Conservation (phyloP, 2,329 filamentous ascomycete genomes). For the Helminthosporium solani region DNA sequence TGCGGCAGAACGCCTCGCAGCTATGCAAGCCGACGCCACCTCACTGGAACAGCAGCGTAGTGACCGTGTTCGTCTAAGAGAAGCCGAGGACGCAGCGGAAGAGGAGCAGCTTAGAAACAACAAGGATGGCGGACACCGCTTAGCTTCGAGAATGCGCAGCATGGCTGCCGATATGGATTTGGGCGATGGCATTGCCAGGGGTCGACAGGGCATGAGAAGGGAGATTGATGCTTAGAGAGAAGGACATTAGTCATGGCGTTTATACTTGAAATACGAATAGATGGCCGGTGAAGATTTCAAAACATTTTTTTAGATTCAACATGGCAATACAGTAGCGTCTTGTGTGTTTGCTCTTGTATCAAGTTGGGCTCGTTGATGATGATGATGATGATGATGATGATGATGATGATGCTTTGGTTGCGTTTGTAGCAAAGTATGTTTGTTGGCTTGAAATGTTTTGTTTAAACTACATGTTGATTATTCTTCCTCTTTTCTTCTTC, state of each 20-base stretch:
- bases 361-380: no score
- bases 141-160: slow-evolving; percentile 24
- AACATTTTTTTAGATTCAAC: no score
- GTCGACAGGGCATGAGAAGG: slow-evolving; percentile 20
- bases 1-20: slow-evolving; percentile 32
- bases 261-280: no score
- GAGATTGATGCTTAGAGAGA: slow-evolving; percentile 14
- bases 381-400: no score
- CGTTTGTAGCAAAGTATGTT: no score
- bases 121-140: slow-evolving; percentile 25
- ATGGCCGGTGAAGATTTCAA: no score
- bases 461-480: no score
- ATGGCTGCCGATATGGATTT: slow-evolving; percentile 28
- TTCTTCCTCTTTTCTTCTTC: no score
- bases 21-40: slow-evolving; percentile 37
- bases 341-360: no score
- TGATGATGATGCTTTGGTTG: no score
- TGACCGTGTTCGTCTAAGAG: slow-evolving; percentile 35
- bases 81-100: slow-evolving; percentile 36
- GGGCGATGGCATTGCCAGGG: slow-evolving; percentile 31
- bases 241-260: background rate
- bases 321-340: no score
- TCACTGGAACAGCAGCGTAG: slow-evolving; percentile 35
- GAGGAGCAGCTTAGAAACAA: slow-evolving; percentile 26
- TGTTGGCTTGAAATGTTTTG: no score